Percentiles rank a stretch among this genome's conserved stretches.
phyloP scores from a whole-genome alignment of 1,284 basidiomycete genomes.

The Microbotryum violaceum region DNA sequence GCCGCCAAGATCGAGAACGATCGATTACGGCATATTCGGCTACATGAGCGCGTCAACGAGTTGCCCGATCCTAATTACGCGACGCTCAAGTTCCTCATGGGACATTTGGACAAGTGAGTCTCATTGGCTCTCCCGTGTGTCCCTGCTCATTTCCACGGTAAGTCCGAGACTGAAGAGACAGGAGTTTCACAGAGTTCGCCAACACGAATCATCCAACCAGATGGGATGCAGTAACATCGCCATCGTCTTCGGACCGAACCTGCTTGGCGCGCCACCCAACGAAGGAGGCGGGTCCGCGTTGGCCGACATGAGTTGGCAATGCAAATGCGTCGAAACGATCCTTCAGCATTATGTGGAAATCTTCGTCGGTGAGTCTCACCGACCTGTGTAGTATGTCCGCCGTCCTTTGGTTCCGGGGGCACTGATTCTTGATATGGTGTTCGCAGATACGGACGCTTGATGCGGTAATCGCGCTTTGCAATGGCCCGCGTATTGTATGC shows the following conservation, averaged over 20 bases:
- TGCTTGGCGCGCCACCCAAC: conserved; percentile 59
- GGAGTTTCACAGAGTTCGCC: conserved; percentile 54
- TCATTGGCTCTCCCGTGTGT: not conserved
- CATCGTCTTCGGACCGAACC: conserved; percentile 94
- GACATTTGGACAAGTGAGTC: conserved; percentile 75
- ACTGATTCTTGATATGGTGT: no score
- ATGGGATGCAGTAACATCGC: conserved; percentile 92
- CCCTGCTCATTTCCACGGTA: not conserved
- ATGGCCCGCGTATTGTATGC: no score
- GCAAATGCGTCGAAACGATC: conserved; percentile 81
- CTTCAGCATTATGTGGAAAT: conserved; percentile 77
- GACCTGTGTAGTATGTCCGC: no score
- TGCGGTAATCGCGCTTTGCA: no score
- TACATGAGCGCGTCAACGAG: conserved; percentile 96
- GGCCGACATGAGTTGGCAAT: conserved; percentile 57
- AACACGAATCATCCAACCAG: conserved; percentile 67
- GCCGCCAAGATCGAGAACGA: conserved; percentile 91
- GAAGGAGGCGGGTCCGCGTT: conserved; percentile 37
- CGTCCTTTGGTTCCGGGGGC: no score
- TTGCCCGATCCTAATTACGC: conserved; percentile 97
- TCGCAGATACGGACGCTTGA: no score
- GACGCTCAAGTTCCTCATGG: conserved; percentile 91
- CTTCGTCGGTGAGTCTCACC: conserved; percentile 50
- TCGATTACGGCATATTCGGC: conserved; percentile 80
- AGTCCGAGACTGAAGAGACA: not conserved